Percentiles rank a stretch among this genome's conserved stretches.
Conservation (phyloP, 331 rosid genomes). For the Malus hybrid region DNA sequence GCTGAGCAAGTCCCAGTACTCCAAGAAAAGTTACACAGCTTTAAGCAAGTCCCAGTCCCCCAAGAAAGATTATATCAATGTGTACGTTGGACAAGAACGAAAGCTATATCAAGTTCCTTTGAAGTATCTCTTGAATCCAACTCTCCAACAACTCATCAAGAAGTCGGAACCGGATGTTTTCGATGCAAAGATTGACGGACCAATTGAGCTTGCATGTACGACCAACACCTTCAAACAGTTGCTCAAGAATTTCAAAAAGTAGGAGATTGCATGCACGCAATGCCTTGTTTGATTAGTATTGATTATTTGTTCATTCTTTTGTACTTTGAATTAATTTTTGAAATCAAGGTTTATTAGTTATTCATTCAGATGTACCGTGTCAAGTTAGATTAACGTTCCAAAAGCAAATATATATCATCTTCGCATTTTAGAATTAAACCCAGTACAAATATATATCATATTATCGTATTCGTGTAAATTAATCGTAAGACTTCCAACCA, state of each 20-base stretch:
- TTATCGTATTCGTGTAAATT: no score
- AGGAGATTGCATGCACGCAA: neutral
- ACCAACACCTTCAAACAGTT: neutral
- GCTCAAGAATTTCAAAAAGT: neutral
- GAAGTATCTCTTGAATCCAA: neutral
- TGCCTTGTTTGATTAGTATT: neutral
- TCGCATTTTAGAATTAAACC: no score
- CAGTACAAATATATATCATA: neutral
- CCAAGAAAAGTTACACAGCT: neutral
- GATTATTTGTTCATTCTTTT: neutral
- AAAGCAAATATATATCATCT: no score
- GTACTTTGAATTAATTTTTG: no score
- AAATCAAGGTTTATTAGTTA: neutral
- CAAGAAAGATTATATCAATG: neutral
- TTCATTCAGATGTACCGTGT: neutral
- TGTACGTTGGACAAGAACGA: neutral
- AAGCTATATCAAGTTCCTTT: neutral
- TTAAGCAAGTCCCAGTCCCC: neutral
- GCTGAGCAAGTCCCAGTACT: neutral
- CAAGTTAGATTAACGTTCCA: neutral
- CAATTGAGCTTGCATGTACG: neutral
- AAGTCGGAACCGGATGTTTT: neutral
- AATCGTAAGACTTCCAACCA: neutral
- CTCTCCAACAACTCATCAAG: neutral
- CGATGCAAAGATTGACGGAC: neutral